Percentiles rank a stretch among this genome's conserved stretches.
These are phyloP conservation scores for Suhomyces chickasaworum DNA, from an alignment of 1,139 yeast species.

Conservation along the genomic window DNA sequence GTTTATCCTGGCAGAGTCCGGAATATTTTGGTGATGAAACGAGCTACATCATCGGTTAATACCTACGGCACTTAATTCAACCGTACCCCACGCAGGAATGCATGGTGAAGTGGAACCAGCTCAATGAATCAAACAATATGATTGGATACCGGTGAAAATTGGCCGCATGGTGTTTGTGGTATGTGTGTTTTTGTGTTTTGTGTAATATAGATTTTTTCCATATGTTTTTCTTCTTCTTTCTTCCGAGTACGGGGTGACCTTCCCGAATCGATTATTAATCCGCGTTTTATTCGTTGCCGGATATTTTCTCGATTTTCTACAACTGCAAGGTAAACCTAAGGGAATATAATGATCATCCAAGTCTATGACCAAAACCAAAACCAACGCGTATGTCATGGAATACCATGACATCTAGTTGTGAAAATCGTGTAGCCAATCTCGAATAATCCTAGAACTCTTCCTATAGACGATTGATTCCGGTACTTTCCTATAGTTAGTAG, in stretches of 20 bases:
- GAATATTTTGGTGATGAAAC: conserved; percentile 1
- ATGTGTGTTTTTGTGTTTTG: background rate
- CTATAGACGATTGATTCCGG: too few relatives aligned
- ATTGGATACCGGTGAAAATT: background rate
- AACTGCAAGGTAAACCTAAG: background rate
- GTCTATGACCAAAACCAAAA: background rate
- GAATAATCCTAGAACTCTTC: too few relatives aligned
- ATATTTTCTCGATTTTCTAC: background rate
- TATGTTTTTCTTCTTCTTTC: conserved; percentile 1
- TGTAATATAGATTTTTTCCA: background rate
- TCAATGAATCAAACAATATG: background rate
- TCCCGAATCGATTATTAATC: conserved; percentile 1
- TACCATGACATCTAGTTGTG: too few relatives aligned
- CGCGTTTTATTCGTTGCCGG: background rate
- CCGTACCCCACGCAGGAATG: background rate
- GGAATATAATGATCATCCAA: background rate
- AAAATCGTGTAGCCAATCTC: too few relatives aligned
- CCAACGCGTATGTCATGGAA: background rate
- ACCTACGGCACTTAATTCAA: background rate
- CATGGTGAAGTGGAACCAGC: background rate
- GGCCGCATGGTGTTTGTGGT: background rate
- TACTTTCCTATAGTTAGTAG: too few relatives aligned
- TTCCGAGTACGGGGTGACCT: background rate
- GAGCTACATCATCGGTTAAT: background rate
- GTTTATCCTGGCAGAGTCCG: background rate